Percentiles rank a stretch among this genome's conserved stretches.
Conservation (phyloP, 176 grass and related monocot species). For the Musa itinerans region DNA sequence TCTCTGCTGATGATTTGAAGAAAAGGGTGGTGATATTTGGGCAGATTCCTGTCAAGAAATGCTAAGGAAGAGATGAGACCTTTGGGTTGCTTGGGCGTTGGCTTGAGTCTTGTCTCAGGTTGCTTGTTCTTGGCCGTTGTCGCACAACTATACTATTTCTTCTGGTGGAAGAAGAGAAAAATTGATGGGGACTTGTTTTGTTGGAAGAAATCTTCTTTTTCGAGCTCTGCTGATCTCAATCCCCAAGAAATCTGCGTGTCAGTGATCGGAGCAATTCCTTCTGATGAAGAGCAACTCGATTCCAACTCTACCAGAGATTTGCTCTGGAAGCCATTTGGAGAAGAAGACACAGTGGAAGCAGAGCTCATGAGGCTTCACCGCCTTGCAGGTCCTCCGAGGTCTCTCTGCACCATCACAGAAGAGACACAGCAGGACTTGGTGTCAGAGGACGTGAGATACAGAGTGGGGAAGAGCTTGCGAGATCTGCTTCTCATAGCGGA, state of each 20-base stretch:
- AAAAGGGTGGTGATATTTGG: background rate
- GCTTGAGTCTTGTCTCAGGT: conserved; percentile 8
- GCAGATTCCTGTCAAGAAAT: background rate
- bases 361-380: background rate
- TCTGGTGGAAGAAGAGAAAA: conserved; percentile 17
- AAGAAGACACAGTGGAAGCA: background rate
- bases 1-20: background rate
- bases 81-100: conserved; percentile 3
- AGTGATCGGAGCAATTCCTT: background rate
- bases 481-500: background rate
- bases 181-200: background rate
- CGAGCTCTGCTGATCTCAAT: background rate
- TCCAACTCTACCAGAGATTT: background rate
- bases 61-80: background rate
- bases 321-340: background rate
- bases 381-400: background rate
- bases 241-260: background rate
- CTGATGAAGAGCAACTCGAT: background rate
- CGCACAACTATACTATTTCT: conserved; percentile 9
- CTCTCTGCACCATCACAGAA: conserved; percentile 11
- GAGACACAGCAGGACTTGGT: conserved; percentile 7
- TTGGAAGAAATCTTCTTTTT: background rate
- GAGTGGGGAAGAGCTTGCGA: conserved; percentile 5
- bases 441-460: background rate
- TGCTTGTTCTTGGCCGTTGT: conserved; percentile 6